phyloP scores from a whole-genome alignment of 75 land plant species.

The Adiantum capillusveneris region DNA sequence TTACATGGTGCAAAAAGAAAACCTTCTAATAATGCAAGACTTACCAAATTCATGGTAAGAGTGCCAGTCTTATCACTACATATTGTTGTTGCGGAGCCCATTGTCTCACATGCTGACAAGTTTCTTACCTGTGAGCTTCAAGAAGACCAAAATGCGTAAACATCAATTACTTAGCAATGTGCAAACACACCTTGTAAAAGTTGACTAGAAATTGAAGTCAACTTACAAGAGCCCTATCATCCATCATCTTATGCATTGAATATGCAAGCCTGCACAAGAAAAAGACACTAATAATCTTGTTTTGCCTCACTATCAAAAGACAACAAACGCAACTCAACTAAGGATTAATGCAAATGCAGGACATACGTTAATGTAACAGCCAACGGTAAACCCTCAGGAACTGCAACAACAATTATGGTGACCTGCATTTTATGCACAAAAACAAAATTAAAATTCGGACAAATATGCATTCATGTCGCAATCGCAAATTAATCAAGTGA shows the following conservation, averaged over 20 bases:
- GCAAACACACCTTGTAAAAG: neutral
- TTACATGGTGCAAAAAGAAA: no score
- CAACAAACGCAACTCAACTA: no score
- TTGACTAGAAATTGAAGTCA: neutral
- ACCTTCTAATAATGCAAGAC: no score
- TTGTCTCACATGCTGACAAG: slow-evolving; percentile 69
- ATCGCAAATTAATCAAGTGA: no score
- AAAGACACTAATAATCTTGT: neutral
- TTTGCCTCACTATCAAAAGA: no score
- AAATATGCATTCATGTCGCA: no score
- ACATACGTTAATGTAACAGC: slow-evolving; percentile 87
- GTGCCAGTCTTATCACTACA: slow-evolving; percentile 74
- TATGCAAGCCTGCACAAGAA: slow-evolving; percentile 41
- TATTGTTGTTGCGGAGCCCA: slow-evolving; percentile 69
- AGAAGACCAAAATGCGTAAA: no score
- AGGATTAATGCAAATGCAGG: slow-evolving; percentile 7
- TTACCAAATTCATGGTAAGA: slow-evolving; percentile 54
- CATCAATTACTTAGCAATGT: no score
- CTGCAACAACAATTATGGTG: slow-evolving; percentile 84
- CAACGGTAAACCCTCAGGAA: slow-evolving; percentile 86
- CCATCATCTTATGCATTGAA: slow-evolving; percentile 68
- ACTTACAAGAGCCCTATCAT: slow-evolving; percentile 52
- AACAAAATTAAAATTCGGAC: neutral
- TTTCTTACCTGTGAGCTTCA: slow-evolving; percentile 39
- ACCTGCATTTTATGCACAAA: slow-evolving; percentile 29